Evolutionary conservation across 768 basidiomycete species (phyloP).

Genomic region (Tricholoma sp.): DNA sequence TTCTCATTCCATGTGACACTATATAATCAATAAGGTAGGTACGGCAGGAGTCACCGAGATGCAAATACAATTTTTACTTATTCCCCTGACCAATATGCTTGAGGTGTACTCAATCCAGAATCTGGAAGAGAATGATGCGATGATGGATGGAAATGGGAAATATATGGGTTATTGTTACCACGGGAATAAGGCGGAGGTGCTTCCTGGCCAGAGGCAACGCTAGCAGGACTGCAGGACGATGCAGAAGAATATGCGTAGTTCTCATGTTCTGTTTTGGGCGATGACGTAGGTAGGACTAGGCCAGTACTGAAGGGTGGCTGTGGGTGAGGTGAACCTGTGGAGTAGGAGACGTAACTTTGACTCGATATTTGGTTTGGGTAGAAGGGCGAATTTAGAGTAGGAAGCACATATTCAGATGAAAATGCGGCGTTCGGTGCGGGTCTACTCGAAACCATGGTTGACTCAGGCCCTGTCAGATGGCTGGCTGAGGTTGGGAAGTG

Average conservation of each 20-base stretch:
- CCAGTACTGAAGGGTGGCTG: slow-evolving; percentile 21
- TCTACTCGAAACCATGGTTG: slow-evolving; percentile 8
- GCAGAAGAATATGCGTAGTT: slow-evolving; percentile 6
- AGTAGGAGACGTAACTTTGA: slow-evolving; percentile 26
- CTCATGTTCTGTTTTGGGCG: slow-evolving; percentile 1
- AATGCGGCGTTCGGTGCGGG: slow-evolving; percentile 15
- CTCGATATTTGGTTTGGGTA: slow-evolving; percentile 37
- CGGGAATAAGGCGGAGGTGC: slow-evolving; percentile 2
- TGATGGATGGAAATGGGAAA: slow-evolving; percentile 4
- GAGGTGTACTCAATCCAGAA: neutral
- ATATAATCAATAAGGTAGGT: neutral
- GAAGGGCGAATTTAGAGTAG: slow-evolving; percentile 55
- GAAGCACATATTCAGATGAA: slow-evolving; percentile 31
- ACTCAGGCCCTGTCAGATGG: slow-evolving; percentile 7
- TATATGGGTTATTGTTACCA: slow-evolving; percentile 9
- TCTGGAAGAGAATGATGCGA: neutral
- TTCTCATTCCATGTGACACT: no score
- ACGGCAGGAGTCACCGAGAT: neutral
- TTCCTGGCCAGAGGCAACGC: neutral
- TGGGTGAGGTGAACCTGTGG: slow-evolving; percentile 20
- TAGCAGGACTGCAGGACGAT: neutral
- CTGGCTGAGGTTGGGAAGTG: slow-evolving; percentile 1
- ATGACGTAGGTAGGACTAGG: slow-evolving; percentile 21
- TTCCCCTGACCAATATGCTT: neutral
- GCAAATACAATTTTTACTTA: neutral